These are phyloP conservation scores for Tripterygium wilfordii DNA, from an alignment of 177 flowering plant genomes.

Conservation along the genomic window DNA sequence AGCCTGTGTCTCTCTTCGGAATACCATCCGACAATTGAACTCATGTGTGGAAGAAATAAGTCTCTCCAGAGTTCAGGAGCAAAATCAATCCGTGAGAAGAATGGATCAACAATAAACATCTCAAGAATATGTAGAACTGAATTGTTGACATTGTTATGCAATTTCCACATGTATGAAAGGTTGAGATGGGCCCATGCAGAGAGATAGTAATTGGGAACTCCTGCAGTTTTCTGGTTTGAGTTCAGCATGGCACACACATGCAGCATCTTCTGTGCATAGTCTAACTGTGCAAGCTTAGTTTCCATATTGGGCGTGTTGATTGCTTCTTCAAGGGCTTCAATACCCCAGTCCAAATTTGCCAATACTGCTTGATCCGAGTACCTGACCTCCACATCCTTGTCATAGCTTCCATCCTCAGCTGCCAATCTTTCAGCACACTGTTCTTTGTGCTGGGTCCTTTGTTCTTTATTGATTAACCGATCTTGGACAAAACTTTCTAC, in stretches of 20 bases:
- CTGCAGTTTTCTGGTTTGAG: slow-evolving; percentile 58
- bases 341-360: slow-evolving; percentile 85
- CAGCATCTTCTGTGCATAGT: slow-evolving; percentile 74
- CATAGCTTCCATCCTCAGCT: slow-evolving; percentile 47
- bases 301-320: slow-evolving; percentile 59
- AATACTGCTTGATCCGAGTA: slow-evolving; percentile 82
- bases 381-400: slow-evolving; percentile 35
- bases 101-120: slow-evolving; percentile 68
- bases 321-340: slow-evolving; percentile 84
- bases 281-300: slow-evolving; percentile 61
- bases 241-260: slow-evolving; percentile 79
- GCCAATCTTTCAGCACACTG: slow-evolving; percentile 81
- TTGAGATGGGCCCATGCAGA: slow-evolving; percentile 87
- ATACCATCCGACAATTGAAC: slow-evolving; percentile 78
- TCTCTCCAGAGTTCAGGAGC: slow-evolving; percentile 79
- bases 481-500: slow-evolving; percentile 59
- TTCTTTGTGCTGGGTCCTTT: slow-evolving; percentile 59
- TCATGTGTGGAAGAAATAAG: slow-evolving; percentile 69
- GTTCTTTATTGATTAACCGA: slow-evolving; percentile 45
- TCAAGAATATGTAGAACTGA: slow-evolving; percentile 63
- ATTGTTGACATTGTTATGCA: slow-evolving; percentile 39
- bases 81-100: slow-evolving; percentile 69
- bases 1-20: slow-evolving; percentile 62
- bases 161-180: slow-evolving; percentile 57
- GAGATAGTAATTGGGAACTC: slow-evolving; percentile 74